Evolutionary conservation across 805 yeast genomes (phyloP), one percentile per base, ranked within the genome.

Genomic region (Candida dendrica): DNA sequence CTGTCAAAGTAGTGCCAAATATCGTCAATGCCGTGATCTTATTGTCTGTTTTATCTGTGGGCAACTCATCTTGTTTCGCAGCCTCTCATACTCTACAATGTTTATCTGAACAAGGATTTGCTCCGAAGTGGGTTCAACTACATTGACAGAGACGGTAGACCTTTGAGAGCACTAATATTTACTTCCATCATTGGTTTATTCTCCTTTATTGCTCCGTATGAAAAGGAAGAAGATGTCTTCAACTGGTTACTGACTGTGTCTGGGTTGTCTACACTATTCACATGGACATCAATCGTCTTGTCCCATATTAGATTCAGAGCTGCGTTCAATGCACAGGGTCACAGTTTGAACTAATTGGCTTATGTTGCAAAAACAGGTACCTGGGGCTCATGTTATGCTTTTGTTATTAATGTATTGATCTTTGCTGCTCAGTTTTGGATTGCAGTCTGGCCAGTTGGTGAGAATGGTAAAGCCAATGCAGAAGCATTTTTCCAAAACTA

Each of bases 11-110:
- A 34, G 70, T 82, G 37, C 90, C 90, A 40, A 77, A 81, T 40
- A 75, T 84, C 47, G 81, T 84, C 68, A 84, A 84, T 57, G 86
- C 79, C 16, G 87, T 83, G 34, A 81, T 84, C 50, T 66, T 84
- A 64, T 61, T 83, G 44, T 79, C 90, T 4, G 87, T 84, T 22
- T 61, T 81, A 42, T 82, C 89, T 7, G 89, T 83, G 40, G 89
- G 88, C 50, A 84, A 83, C 66, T 77, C 88, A 18, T 76, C 89
- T 2, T 76, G 82, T 34, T 84, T 72, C 57, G 85, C 82, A n/a
- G 74, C 81, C 46, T 81, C 89, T 39, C 74, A 91, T 69, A 71
- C 87, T 10, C 55, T 84, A 42, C 79, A 77, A 41, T 74, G 86
- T 18, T 64, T 84, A 52, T 82, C 88, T 15, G 79, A 77, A 45